A percentile compares a stretch with the other conserved stretches of the same genome.
These are phyloP conservation scores for Pelargonium nanum DNA, from an alignment of 345 rosid species.

Conservation along the genomic window DNA sequence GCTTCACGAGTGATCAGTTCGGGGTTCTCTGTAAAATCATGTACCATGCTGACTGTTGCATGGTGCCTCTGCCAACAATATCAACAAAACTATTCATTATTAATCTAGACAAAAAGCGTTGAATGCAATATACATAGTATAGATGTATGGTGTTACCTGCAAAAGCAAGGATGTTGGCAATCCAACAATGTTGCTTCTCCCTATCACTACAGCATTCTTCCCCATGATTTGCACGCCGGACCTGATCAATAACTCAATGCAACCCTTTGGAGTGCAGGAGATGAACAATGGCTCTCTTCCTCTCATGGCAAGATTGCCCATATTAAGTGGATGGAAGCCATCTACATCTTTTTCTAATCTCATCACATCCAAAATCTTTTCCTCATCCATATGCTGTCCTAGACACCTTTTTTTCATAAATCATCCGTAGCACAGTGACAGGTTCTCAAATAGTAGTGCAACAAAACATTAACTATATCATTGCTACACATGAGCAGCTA, in stretches of 20 bases:
- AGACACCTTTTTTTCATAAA: constrained; percentile 7
- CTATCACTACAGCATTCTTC: constrained; percentile 74
- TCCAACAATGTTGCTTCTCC: constrained; percentile 91
- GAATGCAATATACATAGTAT: not conserved
- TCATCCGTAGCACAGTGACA: constrained; percentile 11
- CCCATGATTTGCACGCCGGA: constrained; percentile 63
- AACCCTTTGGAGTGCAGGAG: constrained; percentile 83
- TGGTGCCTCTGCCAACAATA: constrained; percentile 66
- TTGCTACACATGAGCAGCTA: constrained; percentile 2
- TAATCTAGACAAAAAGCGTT: not conserved
- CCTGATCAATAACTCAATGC: constrained; percentile 72
- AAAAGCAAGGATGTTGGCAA: constrained; percentile 65
- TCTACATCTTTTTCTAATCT: constrained; percentile 80
- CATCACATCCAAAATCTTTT: constrained; percentile 52
- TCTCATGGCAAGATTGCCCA: constrained; percentile 90
- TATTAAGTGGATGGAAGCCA: constrained; percentile 77
- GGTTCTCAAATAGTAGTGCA: constrained; percentile 14
- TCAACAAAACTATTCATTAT: constrained; percentile 2
- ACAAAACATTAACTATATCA: constrained; percentile 16
- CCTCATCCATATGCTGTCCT: constrained; percentile 81
- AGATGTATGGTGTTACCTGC: constrained; percentile 44
- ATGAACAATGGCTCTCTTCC: constrained; percentile 83
- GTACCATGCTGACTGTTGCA: constrained; percentile 73
- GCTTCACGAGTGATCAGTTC: constrained; percentile 60
- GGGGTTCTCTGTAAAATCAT: constrained; percentile 60